Base-by-base conservation (phyloP, 2,329 filamentous ascomycete genomes). In the Cryphonectria carpinicola region DNA sequence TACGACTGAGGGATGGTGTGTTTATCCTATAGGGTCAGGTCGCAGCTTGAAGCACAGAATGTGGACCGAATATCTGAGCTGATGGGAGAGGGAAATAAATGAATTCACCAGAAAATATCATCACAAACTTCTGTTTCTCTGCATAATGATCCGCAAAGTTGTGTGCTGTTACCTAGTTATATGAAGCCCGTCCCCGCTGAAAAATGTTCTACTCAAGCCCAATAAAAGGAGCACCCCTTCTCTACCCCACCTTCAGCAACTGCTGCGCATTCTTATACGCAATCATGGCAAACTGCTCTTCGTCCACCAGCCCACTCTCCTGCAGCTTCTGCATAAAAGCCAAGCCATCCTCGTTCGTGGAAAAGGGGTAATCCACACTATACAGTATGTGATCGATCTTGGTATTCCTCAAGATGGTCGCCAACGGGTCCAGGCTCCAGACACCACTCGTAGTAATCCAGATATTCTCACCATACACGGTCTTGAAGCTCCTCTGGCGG, bases 351-450 rank as follows among this genome's bases (percentile, higher is more conserved):
- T 68, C 66, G 35, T 62, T 68, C n/a, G 49, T 14, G 22, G 66
- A 39, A 4, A 62, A 46, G 19, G 66, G 66, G 43, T 68, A 68
- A 49, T 62, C 66, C 4, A 68, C 66, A n/a, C 52, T 68, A 43
- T 62, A 68, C 19, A 68, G 25, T 19, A 68, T 32, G 28, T 68
- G 66, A n/a, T 64, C 56, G 22, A 63, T 43, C 22, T 13, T n/a
- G 35, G 66, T 68, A 35, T 52, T 68, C 37, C 56, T 39, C 41
- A 43, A 19, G 17, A 64, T 52, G 3, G 32, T 39, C 32, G 56
- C 54, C 37, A 64, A 5, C 13, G 66, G 56, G 22, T 39, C 49
- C n/a, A 68, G 28, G 10, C 49, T 62, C 32, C 49, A 64, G 13
- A 28, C 22, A 4, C 56, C 56, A 25, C 56, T 68, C 22, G 66